Percentiles rank a stretch among this genome's conserved stretches.
Conservation (phyloP, 352 stramenopile genomes). For the Phytopythium ostracodes region DNA sequence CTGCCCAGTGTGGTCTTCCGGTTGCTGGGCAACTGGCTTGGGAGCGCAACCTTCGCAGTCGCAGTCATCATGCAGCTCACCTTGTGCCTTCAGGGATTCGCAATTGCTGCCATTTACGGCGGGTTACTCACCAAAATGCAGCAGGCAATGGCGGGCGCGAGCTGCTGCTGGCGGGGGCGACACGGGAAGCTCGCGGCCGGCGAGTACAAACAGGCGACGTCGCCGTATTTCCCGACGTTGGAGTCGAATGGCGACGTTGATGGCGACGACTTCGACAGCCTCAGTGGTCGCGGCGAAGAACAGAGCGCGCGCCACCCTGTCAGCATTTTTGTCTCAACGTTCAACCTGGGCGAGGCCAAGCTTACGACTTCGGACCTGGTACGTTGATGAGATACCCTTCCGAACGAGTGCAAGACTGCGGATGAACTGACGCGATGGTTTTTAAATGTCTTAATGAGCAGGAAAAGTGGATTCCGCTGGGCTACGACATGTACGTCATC, state of each 20-base stretch:
- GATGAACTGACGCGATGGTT: not conserved
- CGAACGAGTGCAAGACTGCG: not conserved
- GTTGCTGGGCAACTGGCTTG: conserved; percentile 42
- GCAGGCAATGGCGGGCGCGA: conserved; percentile 5
- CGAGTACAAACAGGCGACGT: conserved; percentile 29
- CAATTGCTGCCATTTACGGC: conserved; percentile 63
- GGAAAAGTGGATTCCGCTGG: conserved; percentile 77
- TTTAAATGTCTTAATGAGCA: too few relatives aligned
- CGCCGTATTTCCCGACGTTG: conserved; percentile 27
- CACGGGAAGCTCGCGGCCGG: not conserved
- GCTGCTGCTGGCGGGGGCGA: conserved; percentile 18
- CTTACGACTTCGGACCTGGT: conserved; percentile 45
- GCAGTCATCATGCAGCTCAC: conserved; percentile 66
- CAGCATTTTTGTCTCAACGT: conserved; percentile 78
- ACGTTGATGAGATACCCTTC: not conserved
- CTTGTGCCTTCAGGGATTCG: conserved; percentile 56
- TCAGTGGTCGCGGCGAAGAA: conserved; percentile 3
- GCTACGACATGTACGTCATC: conserved; percentile 85
- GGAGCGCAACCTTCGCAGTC: conserved; percentile 37
- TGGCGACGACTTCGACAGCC: conserved; percentile 3
- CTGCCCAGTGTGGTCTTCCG: conserved; percentile 57
- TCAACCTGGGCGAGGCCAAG: conserved; percentile 79
- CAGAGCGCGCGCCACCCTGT: conserved; percentile 44
- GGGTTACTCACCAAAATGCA: conserved; percentile 39
- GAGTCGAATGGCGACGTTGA: conserved; percentile 10